phyloP scores from a whole-genome alignment of 192 early-diverging fungal genomes.

The Backusella australiensis region DNA sequence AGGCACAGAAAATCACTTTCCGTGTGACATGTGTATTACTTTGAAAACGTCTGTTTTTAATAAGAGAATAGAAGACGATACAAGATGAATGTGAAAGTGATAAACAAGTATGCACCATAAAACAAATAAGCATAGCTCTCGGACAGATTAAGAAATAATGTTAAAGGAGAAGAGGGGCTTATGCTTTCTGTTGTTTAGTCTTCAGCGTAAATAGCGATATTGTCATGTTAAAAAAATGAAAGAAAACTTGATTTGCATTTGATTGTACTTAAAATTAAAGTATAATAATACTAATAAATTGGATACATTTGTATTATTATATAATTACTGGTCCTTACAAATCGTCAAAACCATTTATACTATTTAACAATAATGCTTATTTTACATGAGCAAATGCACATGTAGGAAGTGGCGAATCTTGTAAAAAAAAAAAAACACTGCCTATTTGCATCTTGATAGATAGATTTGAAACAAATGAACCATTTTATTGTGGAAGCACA shows the following conservation, averaged over 20 bases:
- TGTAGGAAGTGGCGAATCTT: background rate
- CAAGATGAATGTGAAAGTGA: too few relatives aligned
- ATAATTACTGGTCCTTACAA: too few relatives aligned
- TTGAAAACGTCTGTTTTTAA: background rate
- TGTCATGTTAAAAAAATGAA: background rate
- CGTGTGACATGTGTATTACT: background rate
- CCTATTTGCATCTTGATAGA: background rate
- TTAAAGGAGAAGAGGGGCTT: too few relatives aligned
- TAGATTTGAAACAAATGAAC: background rate
- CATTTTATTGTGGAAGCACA: constrained; percentile 4
- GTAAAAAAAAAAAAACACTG: background rate
- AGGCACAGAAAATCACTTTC: background rate
- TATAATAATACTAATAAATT: too few relatives aligned
- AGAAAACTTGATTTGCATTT: background rate
- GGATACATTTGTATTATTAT: too few relatives aligned
- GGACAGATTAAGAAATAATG: too few relatives aligned
- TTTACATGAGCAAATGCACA: background rate
- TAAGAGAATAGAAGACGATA: background rate
- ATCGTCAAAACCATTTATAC: too few relatives aligned
- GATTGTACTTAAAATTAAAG: background rate
- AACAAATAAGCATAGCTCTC: too few relatives aligned
- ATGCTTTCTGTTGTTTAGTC: too few relatives aligned
- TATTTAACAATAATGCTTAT: too few relatives aligned
- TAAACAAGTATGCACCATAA: too few relatives aligned
- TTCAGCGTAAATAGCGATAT: too few relatives aligned